phyloP scores from a whole-genome alignment of 192 early-diverging fungal species.

The Backusella tuberculispora region DNA sequence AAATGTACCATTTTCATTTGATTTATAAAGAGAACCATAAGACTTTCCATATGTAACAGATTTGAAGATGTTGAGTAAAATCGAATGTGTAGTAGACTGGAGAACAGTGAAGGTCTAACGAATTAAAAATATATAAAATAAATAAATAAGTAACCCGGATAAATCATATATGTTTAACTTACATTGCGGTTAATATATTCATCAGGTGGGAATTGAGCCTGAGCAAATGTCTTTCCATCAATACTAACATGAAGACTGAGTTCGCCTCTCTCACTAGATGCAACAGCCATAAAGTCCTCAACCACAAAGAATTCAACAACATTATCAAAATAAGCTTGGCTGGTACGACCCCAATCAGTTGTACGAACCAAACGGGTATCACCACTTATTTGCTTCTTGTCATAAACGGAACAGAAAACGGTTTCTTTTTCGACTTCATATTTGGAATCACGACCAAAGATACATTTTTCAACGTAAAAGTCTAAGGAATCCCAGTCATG shows the following conservation, averaged over 20 bases:
- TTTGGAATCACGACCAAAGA: slow-evolving; percentile 69
- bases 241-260: slow-evolving; percentile 73
- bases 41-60: slow-evolving; percentile 52
- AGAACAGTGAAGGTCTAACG: slow-evolving; percentile 78
- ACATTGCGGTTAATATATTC: slow-evolving; percentile 70
- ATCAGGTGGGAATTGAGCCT: slow-evolving; percentile 86
- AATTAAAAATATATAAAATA: slow-evolving; percentile 14
- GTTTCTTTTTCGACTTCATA: slow-evolving; percentile 68
- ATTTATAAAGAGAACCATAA: slow-evolving; percentile 84
- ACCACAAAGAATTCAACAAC: slow-evolving; percentile 80
- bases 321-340: slow-evolving; percentile 55
- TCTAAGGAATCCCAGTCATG: slow-evolving; percentile 58
- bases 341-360: slow-evolving; percentile 46
- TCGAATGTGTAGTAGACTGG: slow-evolving; percentile 75
- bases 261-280: slow-evolving; percentile 52
- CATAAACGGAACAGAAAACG: slow-evolving; percentile 75
- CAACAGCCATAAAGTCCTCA: slow-evolving; percentile 72
- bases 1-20: slow-evolving; percentile 82
- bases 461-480: slow-evolving; percentile 75
- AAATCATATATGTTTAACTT: slow-evolving; percentile 21
- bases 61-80: slow-evolving; percentile 81
- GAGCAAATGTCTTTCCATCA: slow-evolving; percentile 72
- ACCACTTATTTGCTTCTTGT: slow-evolving; percentile 61
- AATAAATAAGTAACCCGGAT: slow-evolving; percentile 5
- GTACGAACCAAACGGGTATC: slow-evolving; percentile 65